Conservation (phyloP, 2,329 filamentous ascomycete genomes). For the Monosporascus sp. region DNA sequence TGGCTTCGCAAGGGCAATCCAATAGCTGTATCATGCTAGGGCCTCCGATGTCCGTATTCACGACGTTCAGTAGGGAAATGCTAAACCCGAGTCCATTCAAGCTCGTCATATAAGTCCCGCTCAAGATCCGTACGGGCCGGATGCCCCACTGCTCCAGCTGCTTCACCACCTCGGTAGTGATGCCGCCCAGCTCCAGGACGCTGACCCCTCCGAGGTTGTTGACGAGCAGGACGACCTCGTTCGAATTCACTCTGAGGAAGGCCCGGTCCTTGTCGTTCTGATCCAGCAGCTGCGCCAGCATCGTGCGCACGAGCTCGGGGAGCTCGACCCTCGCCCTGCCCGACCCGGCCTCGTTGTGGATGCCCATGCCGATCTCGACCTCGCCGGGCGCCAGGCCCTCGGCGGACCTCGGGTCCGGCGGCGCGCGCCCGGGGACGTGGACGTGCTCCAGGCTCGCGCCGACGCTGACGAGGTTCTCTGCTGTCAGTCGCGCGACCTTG, state of each 20-base stretch:
- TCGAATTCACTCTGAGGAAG: conserved; percentile 58
- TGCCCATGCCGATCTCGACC: conserved; percentile 70
- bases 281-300: conserved; percentile 67
- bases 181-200: conserved; percentile 65
- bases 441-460: conserved; percentile 84
- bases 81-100: conserved; percentile 73
- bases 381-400: conserved; percentile 51
- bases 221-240: conserved; percentile 63
- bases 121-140: conserved; percentile 58
- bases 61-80: conserved; percentile 62
- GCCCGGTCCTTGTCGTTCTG: conserved; percentile 62
- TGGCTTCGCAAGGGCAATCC: conserved; percentile 64
- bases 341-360: conserved; percentile 65
- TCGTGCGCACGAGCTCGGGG: conserved; percentile 52
- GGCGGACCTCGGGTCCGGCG: conserved; percentile 43
- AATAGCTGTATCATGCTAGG: conserved; percentile 63
- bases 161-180: conserved; percentile 61
- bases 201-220: conserved; percentile 75
- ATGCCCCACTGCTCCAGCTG: conserved; percentile 59
- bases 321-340: conserved; percentile 47
- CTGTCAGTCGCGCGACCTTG: conserved; percentile 63
- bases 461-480: conserved; percentile 75
- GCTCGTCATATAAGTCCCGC: conserved; percentile 73
- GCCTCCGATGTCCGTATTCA: conserved; percentile 51
- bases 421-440: conserved; percentile 77